Base-by-base conservation (phyloP, 345 rosid species). In the Eucalyptus coolabah region DNA sequence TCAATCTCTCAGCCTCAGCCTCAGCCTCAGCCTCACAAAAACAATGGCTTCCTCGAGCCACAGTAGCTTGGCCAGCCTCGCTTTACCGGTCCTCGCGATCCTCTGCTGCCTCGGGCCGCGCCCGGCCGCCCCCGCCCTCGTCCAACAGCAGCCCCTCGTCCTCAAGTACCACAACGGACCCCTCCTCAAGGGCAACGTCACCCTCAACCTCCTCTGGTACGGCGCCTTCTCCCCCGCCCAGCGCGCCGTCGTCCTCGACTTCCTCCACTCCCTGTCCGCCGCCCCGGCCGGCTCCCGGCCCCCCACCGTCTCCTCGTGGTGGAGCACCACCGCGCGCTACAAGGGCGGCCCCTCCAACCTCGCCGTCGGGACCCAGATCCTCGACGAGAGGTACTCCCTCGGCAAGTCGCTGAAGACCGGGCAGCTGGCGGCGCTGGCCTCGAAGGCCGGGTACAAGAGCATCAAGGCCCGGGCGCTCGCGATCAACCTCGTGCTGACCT, bases 131-230 rank as follows among this genome's bases (percentile, higher is more conserved):
- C 45, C 88, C 19, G 94, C 90, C 42, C 87, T 93, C 69, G 94
- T 92, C 65, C 65, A 92, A 87, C 80, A 92, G 80, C 95, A 92
- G 72, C 93, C 95, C 26, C 89, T 93, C 49, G 89, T 92, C 9
- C 92, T 93, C 23, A 89, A 90, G 51, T 93, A 93, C 91, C 94
- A 93, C 54, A 91, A 93, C 86, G 95, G 94, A 59, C 69, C 90
- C 32, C 94, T 93, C 44, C 88, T 92, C 37, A 92, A 92, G 49
- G 93, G 93, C 19, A 90, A 93, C 89, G 51, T 93, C 89, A 86
- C 92, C 86, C 91, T 92, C 86, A 92, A 92, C 90, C 86, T 93
- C 28, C 88, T 92, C 34, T 93, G 95, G 95, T 93, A 93, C 89
- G 95, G 94, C 15, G 9, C 80, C n/a, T 93, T 93, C 91, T 86